Percentiles rank a stretch among this genome's conserved stretches.
phyloP scores from a whole-genome alignment of 768 basidiomycete species.

The Boletus reticulatus region DNA sequence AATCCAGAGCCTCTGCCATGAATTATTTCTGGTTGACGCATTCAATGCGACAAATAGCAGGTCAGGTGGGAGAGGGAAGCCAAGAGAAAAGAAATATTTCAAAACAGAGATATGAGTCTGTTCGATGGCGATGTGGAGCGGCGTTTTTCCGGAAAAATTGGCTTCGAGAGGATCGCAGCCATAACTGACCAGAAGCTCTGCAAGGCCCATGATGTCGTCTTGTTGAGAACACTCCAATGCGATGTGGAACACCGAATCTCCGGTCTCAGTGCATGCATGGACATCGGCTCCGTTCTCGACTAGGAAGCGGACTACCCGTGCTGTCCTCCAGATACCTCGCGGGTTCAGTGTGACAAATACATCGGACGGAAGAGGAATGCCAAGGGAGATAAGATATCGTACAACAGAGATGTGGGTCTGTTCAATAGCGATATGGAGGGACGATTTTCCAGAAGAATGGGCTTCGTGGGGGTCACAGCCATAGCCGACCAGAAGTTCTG shows the following conservation, averaged over 20 bases:
- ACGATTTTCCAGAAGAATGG: not conserved
- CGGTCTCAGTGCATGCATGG: not conserved
- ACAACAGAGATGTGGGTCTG: not conserved
- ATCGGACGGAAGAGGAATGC: not conserved
- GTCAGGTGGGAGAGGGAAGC: not conserved
- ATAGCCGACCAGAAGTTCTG: not conserved
- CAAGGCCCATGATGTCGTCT: not conserved
- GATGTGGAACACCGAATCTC: not conserved
- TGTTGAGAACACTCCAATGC: not conserved
- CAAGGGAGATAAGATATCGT: not conserved
- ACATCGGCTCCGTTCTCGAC: not conserved
- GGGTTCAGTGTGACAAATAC: not conserved
- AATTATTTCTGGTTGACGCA: too few relatives aligned
- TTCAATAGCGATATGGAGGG: not conserved
- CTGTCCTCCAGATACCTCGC: not conserved
- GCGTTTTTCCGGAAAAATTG: not conserved
- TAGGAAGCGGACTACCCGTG: not conserved
- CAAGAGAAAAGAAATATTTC: not conserved
- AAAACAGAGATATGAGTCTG: not conserved
- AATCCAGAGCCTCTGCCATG: too few relatives aligned
- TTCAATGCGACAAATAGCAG: too few relatives aligned
- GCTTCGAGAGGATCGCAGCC: not conserved
- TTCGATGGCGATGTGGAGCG: not conserved
- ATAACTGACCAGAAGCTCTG: not conserved
- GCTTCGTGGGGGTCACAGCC: not conserved